Base-by-base conservation (phyloP, 2,329 filamentous ascomycete species). In the Pseudohalonectria lignicola region DNA sequence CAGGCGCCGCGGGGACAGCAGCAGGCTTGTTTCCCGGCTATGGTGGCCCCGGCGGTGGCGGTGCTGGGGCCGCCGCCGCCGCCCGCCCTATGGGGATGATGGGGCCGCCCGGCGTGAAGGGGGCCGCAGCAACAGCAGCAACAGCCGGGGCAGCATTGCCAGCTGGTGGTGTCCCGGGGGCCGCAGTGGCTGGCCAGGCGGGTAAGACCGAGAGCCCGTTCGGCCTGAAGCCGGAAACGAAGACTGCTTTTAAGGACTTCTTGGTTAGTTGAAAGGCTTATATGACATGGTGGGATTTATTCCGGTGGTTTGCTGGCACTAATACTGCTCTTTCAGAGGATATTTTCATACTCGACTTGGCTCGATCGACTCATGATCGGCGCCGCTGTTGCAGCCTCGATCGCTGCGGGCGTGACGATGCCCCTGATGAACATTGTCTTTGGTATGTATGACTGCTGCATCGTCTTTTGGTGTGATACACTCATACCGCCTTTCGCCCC, bases 371-470 rank as follows among this genome's bases (percentile, higher is more conserved):
- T 64, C 18, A 55, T 71, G 20, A 65, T 74, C 43, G 51, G 51
- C 3, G 53, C 58, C 10, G 71, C 71, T 10, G 49, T 60, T 10
- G 2, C 73, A 17, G 65, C 71, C 16, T 69, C 71, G 3, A 59
- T 72, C 15, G 70, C 65, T 28, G 64, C 69, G 3, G 73, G 73
- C 36, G 54, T 69, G 19, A 77, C 74, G 0, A 56, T 77, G 37
- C 75, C 75, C 0, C 48, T 78, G 20, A 74, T 78, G 66, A 78
- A 75, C 40, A 64, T 77, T 8, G 60, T 76, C 4, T 76, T 76
- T 50, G 72, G 71, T 69, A 57, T 47, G 54, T 59, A 65, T 25
- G 59, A 61, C 59, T n/a, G 18, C 5, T 7, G 3, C 11, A 31
- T 6, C 31, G 11, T 16, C 4, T n/a, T 2, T 8, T 5, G n/a